These are phyloP conservation scores for Rhinocladiella mackenziei DNA, from an alignment of 2,329 filamentous ascomycete genomes.

Conservation along the genomic window DNA sequence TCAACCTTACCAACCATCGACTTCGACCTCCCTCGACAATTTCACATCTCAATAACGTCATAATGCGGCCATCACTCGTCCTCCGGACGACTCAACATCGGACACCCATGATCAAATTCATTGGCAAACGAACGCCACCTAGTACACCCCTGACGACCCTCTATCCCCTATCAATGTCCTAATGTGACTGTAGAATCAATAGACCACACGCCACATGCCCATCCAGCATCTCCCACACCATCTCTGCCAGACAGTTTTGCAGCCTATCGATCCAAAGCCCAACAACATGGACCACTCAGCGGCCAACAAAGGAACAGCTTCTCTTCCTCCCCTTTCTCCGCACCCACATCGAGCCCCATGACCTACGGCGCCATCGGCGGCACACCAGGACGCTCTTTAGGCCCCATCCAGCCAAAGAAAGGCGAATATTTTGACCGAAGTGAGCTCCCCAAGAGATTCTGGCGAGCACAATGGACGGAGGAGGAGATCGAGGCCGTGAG, in stretches of 20 bases:
- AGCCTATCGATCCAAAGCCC: conserved; percentile 58
- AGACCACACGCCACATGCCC: conserved; percentile 55
- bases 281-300: conserved; percentile 60
- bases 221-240: conserved; percentile 61
- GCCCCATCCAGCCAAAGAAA: conserved; percentile 64
- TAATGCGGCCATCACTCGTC: conserved; percentile 41
- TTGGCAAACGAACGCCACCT: conserved; percentile 46
- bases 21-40: conserved; percentile 10
- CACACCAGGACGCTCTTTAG: conserved; percentile 64
- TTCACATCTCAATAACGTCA: conserved; percentile 4
- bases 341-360: conserved; percentile 20
- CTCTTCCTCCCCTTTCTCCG: conserved; percentile 27
- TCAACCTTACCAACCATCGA: conserved; percentile 3
- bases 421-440: conserved; percentile 85
- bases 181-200: conserved; percentile 35
- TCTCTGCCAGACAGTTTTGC: conserved; percentile 53
- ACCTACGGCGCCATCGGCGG: conserved; percentile 52
- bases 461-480: conserved; percentile 65
- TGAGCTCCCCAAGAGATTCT: conserved; percentile 82
- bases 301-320: conserved; percentile 30
- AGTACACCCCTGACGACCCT: conserved; percentile 35
- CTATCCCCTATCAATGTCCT: background rate
- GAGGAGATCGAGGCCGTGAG: conserved; percentile 95
- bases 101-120: conserved; percentile 49
- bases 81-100: conserved; percentile 40